Evolutionary conservation across 805 yeast species (phyloP).

Genomic region (Ogataea pilisensis): DNA sequence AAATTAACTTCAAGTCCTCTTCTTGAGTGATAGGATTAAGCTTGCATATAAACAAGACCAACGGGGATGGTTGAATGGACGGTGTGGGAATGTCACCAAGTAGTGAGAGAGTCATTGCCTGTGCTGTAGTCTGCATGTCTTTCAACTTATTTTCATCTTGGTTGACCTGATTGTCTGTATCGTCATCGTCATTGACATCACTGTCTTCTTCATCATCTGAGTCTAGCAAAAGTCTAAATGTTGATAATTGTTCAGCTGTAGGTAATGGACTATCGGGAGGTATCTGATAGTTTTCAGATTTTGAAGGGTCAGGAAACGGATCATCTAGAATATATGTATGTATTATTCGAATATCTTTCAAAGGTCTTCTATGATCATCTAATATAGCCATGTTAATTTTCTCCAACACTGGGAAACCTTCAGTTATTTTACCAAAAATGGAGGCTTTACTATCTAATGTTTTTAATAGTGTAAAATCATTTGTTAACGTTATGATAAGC

Average conservation of each 20-base stretch:
- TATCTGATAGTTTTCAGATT: no score
- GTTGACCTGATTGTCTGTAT: neutral
- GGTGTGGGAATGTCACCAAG: conserved; percentile 62
- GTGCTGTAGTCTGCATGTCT: conserved; percentile 38
- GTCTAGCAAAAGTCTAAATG: conserved; percentile 29
- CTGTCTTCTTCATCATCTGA: conserved; percentile 17
- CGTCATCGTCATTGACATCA: conserved; percentile 13
- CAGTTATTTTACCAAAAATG: conserved; percentile 49
- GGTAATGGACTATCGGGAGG: conserved; percentile 43
- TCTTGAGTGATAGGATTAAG: conserved; percentile 58
- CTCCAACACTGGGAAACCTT: conserved; percentile 46
- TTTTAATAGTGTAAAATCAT: conserved; percentile 23
- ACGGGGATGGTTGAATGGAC: conserved; percentile 56
- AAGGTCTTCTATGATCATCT: conserved; percentile 39
- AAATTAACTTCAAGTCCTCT: conserved; percentile 51
- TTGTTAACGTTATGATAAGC: conserved; percentile 35
- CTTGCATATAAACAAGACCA: conserved; percentile 58
- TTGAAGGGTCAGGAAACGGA: conserved; percentile 41
- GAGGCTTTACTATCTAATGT: conserved; percentile 21
- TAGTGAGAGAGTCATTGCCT: conserved; percentile 59
- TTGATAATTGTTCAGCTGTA: conserved; percentile 27
- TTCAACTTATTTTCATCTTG: conserved; percentile 1
- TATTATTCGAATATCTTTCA: conserved; percentile 48
- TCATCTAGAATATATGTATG: conserved; percentile 49
- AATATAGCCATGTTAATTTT: conserved; percentile 35